Percentiles rank a stretch among this genome's conserved stretches.
Evolutionary conservation across 2,329 filamentous ascomycete genomes (phyloP).

Genomic region (Diaporthe batatas): DNA sequence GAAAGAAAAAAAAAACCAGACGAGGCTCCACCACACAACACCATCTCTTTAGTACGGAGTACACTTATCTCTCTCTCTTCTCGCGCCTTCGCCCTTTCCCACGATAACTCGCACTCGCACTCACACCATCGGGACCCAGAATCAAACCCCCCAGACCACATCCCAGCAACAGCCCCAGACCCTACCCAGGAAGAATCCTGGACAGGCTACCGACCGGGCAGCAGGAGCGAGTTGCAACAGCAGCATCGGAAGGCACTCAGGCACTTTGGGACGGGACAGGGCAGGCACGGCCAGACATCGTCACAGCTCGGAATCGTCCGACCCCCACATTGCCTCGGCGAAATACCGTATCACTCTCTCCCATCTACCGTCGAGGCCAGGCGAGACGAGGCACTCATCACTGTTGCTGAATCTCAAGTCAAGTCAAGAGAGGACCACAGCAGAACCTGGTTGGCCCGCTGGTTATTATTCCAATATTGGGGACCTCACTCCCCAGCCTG

Average conservation of each 20-base stretch:
- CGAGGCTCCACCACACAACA: conserved; percentile 15
- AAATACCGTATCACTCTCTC: conserved; percentile 32
- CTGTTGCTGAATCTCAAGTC: conserved; percentile 6
- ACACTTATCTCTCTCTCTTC: background rate
- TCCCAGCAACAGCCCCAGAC: background rate
- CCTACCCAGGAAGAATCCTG: background rate
- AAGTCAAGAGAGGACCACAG: background rate
- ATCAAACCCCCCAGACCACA: background rate
- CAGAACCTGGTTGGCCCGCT: background rate
- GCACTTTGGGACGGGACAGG: conserved; percentile 3
- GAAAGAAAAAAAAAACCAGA: conserved; percentile 10
- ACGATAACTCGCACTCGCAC: background rate
- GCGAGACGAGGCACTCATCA: background rate
- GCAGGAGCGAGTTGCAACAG: too few relatives aligned
- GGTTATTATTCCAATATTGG: conserved; percentile 6
- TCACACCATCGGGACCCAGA: conserved; percentile 7
- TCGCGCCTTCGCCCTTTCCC: conserved; percentile 23
- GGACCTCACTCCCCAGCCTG: background rate
- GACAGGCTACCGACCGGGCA: background rate
- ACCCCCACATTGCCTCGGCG: conserved; percentile 35
- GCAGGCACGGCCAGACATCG: conserved; percentile 17
- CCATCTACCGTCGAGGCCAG: conserved; percentile 28
- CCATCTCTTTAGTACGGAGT: background rate
- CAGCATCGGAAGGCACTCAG: background rate
- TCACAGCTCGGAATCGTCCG: conserved; percentile 31